Evolutionary conservation across 2,329 filamentous ascomycete genomes (phyloP), one percentile per base, ranked within the genome.

Genomic region (Sporothrix pseudoabietina): DNA sequence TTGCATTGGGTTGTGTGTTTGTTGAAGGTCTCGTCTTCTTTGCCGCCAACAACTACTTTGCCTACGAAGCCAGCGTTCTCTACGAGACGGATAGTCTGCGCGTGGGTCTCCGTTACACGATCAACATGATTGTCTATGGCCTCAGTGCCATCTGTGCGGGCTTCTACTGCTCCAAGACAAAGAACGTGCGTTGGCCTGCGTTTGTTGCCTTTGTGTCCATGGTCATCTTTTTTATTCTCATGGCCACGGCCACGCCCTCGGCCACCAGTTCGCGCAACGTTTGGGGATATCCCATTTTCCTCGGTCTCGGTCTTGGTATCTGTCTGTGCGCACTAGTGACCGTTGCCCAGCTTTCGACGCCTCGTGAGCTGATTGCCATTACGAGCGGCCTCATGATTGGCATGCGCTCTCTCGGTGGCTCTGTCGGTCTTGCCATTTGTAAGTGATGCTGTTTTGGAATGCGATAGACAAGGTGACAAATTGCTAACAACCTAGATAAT

Each of bases 381-480:
- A 74, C 81, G 7, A 76, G 72, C 30, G 77, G 78, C 5, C 77
- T 84, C 19, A 78, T 83, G 47, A 82, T 83, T 41, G 78, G 80
- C 47, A 76, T 82, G 2, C 77, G 82, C 6, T 82, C 81, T 16
- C 80, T 87, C 3, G 86, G 86, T 4, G 83, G 83, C 66, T 84
- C 85, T 1, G 77, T 87, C 12, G 86, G 85, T 39, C 78, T 87
- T 19, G 86, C 85, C 3, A 81, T 87, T 61, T 77, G 63, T 68
- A 32, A 49, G 63, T 68, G n/a, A 16, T 14, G 26, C 14, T 9
- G 10, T 26, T 26, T 26, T 26, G 26, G 2, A 26, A 2, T 2
- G 1, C 26, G 26, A 26, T 26, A 26, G 26, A 26, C 26, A 26
- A 26, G 26, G 26, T 1, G 26, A 1, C 26, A 26, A 26, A 26